Percentiles rank a stretch among this genome's conserved stretches.
Conservation (phyloP, 176 grass and related monocot species). For the Lolium rigidum region DNA sequence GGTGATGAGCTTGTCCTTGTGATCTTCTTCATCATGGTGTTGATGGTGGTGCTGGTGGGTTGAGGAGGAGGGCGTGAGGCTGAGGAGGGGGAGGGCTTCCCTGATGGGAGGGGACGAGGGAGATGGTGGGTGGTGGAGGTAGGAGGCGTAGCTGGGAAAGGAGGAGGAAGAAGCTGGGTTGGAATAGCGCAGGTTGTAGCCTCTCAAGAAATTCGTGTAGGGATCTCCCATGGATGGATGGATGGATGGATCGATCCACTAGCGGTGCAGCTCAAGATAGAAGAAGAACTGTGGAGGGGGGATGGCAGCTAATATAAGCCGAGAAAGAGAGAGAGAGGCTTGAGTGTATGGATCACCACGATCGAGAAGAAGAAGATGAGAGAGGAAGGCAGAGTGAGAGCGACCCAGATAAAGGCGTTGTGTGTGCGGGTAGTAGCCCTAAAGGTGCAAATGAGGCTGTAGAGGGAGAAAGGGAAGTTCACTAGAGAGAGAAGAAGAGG, state of each 20-base stretch:
- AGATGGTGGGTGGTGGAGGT: conserved; percentile 45
- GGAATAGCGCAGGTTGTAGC: conserved; percentile 40
- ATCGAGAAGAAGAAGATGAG: conserved; percentile 23
- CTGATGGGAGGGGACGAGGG: conserved; percentile 69
- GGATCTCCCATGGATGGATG: conserved; percentile 54
- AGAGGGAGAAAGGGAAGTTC: conserved; percentile 53
- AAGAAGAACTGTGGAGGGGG: conserved; percentile 36
- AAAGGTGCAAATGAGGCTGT: conserved; percentile 64
- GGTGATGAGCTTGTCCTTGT: not conserved
- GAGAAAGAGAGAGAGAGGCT: conserved; percentile 45
- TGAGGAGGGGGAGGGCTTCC: conserved; percentile 78
- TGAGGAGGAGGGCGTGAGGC: conserved; percentile 49
- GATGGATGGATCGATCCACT: conserved; percentile 33
- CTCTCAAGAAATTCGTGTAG: conserved; percentile 66
- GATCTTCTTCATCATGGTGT: conserved; percentile 27
- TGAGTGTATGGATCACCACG: conserved; percentile 37
- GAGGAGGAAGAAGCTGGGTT: conserved; percentile 30
- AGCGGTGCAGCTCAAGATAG: conserved; percentile 39
- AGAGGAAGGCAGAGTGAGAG: conserved; percentile 26
- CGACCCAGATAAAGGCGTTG: conserved; percentile 29
- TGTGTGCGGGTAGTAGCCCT: conserved; percentile 56
- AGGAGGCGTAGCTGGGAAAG: conserved; percentile 41
- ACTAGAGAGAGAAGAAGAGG: conserved; percentile 41
- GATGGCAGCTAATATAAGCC: conserved; percentile 53
- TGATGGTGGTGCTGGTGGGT: not conserved